Evolutionary conservation across 1,139 yeast genomes (phyloP), one percentile per base, ranked within the genome.

Genomic region (Pichia sorboxylosa): DNA sequence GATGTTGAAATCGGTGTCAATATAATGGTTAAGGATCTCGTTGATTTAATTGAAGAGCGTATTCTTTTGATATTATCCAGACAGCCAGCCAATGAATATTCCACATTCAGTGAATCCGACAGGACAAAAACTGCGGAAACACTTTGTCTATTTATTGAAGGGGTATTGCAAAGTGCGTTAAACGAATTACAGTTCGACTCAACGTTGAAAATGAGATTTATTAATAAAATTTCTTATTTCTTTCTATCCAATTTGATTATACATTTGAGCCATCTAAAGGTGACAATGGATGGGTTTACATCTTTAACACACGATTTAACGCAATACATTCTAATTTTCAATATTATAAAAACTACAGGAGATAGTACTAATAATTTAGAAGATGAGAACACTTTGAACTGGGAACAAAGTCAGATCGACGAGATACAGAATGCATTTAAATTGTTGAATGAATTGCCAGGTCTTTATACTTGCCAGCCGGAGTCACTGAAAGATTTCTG

Each of bases 241-340:
- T 64, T 83, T 31, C 64, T 80, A 46, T 65, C 67, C 28, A 63
- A 72, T 32, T 57, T 87, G 32, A 61, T 84, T 42, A 73, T 68
- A 20, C 96, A 87, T 52, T 77, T 79, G 49, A 77, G 78, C 42
- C 80, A 76, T 48, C 81, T 73, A 51, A 71, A 73, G 24, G 83
- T 85, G 38, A 82, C 73, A 45, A 74, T 85, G 3, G 69, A 77
- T 9, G 97, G 97, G 32, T 95, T 94, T 18, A 66, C 79, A 37
- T 72, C 80, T 13, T 67, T 83, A n/a, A 80, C 94, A 1, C 79
- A 80, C 42, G 97, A 87, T 57, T 74, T 82, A 6, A 79, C 82
- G 28, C 69, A 82, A 24, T 84, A 79, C 50, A 92, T 83, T 50
- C 68, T 76, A 13, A 66, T 72, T 0, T 69, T 87, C 33, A 64